phyloP scores from a whole-genome alignment of 805 yeast species.

The Blastobotrys chiropterorum region DNA sequence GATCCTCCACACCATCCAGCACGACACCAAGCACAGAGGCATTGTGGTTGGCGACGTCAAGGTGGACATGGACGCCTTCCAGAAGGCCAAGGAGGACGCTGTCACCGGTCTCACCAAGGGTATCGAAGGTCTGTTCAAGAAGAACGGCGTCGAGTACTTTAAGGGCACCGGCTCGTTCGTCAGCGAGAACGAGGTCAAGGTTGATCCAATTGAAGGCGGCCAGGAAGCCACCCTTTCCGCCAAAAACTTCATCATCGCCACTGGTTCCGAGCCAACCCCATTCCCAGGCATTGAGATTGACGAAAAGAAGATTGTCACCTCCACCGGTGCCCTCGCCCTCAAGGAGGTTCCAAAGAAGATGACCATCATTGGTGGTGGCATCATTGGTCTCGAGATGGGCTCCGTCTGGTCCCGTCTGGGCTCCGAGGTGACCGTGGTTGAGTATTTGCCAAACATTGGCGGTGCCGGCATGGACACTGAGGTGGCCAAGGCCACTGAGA shows the following conservation, averaged over 20 bases:
- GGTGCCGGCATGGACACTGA: conserved; percentile 99
- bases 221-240: conserved; percentile 70
- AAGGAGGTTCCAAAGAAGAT: conserved; percentile 87
- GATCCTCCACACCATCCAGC: conserved; percentile 78
- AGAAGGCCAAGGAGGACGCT: conserved; percentile 86
- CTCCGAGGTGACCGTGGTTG: conserved; percentile 88
- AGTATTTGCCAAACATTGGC: conserved; percentile 86
- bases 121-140: conserved; percentile 89
- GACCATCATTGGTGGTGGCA: conserved; percentile 98
- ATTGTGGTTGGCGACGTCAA: conserved; percentile 71
- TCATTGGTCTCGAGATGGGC: conserved; percentile 98
- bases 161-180: conserved; percentile 89
- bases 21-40: conserved; percentile 83
- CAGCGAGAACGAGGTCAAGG: conserved; percentile 70
- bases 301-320: conserved; percentile 93
- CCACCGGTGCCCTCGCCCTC: conserved; percentile 85
- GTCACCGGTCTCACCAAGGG: conserved; percentile 90
- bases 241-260: conserved; percentile 88
- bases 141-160: conserved; percentile 88
- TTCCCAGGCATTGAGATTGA: conserved; percentile 97
- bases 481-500: conserved; percentile 85
- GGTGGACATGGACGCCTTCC: conserved; percentile 71
- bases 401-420: conserved; percentile 96
- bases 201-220: conserved; percentile 80
- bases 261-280: conserved; percentile 97